A percentile compares a stretch with the other conserved stretches of the same genome.
Evolutionary conservation across 2,329 filamentous ascomycete genomes (phyloP).

Genomic region (Penicillium brasilianum): DNA sequence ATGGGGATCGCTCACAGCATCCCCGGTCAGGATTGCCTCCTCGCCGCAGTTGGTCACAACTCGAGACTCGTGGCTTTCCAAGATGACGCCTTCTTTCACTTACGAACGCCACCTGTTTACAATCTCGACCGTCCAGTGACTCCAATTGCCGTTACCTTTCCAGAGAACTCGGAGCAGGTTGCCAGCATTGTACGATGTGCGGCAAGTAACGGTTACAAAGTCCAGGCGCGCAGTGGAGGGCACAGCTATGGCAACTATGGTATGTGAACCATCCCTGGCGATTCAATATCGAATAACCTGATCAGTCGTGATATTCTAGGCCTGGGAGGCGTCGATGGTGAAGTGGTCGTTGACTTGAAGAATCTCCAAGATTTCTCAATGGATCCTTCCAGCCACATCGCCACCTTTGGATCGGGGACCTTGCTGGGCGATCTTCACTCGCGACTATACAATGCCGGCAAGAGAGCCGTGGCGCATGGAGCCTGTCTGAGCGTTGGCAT

Average conservation of each 20-base stretch:
- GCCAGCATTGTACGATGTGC: slow-evolving; percentile 29
- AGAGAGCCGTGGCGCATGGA: slow-evolving; percentile 47
- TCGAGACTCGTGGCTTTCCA: slow-evolving; percentile 23
- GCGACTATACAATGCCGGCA: slow-evolving; percentile 36
- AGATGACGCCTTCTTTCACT: slow-evolving; percentile 29
- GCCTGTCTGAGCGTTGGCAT: slow-evolving; percentile 46
- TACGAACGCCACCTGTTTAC: slow-evolving; percentile 26
- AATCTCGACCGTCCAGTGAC: slow-evolving; percentile 34
- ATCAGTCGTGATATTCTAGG: slow-evolving; percentile 23
- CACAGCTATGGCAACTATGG: slow-evolving; percentile 50
- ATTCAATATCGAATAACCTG: background rate
- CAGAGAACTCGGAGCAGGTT: slow-evolving; percentile 22
- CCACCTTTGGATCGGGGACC: slow-evolving; percentile 44
- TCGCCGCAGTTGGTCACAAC: slow-evolving; percentile 28
- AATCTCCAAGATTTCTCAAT: slow-evolving; percentile 41
- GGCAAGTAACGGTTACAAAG: slow-evolving; percentile 19
- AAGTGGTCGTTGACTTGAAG: slow-evolving; percentile 39
- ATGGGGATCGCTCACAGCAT: slow-evolving; percentile 29
- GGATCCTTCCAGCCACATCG: slow-evolving; percentile 37
- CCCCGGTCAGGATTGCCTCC: slow-evolving; percentile 26
- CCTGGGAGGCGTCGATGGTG: slow-evolving; percentile 41
- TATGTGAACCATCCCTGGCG: slow-evolving; percentile 17
- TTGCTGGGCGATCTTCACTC: slow-evolving; percentile 40
- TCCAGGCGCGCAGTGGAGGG: slow-evolving; percentile 31
- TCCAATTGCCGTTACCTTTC: slow-evolving; percentile 27